Base-by-base conservation (phyloP, 768 basidiomycete species). In the Plicaturopsis crispa region DNA sequence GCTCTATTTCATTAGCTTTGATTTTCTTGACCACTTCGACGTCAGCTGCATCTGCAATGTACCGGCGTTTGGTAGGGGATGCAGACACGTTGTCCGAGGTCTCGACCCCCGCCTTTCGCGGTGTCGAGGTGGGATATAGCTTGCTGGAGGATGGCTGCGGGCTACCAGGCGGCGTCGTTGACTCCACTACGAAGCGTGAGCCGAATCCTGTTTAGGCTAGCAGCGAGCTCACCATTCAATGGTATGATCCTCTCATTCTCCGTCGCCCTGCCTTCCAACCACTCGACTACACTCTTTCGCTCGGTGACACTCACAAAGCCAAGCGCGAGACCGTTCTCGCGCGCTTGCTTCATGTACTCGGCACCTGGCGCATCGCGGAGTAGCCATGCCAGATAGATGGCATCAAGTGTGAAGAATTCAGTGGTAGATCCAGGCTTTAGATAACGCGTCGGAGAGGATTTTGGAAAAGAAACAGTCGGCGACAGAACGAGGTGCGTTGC, bases 291-390 rank as follows among this genome's bases (percentile, higher is more conserved):
- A 32, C 69, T 70, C 63, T 86, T 89, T 44, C 92, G 67, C 60
- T 96, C 92, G 3, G 89, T 88, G 23, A 90, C 78, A 48, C 84
- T 80, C 26, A 97, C 88, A 54, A 90, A 75, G 0, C 83, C 82
- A 26, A 78, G 72, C 2, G 75, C 67, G 21, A 91, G 61, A 1
- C 87, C 84, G 31, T 70, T 70, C 51, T 85, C 84, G 39, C 87
- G 69, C 2, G 83, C 81, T 49, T 85, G 80, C 53, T 81, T 84
- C 76, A 94, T 79, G 62, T 98, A 98, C 47, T 93, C 89, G 12
- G 83, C 85, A 21, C 79, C 77, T 0, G 77, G 67, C 0, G 77
- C 75, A 54, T 88, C 85, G 33, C 75, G 67, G 22, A 84, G 68
- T 3, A 80, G 62, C 84, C 83, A 98, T 20, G 84, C 82, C n/a